Evolutionary conservation across 768 basidiomycete genomes (phyloP), one percentile per base, ranked within the genome.

Genomic region (Russula sp.): DNA sequence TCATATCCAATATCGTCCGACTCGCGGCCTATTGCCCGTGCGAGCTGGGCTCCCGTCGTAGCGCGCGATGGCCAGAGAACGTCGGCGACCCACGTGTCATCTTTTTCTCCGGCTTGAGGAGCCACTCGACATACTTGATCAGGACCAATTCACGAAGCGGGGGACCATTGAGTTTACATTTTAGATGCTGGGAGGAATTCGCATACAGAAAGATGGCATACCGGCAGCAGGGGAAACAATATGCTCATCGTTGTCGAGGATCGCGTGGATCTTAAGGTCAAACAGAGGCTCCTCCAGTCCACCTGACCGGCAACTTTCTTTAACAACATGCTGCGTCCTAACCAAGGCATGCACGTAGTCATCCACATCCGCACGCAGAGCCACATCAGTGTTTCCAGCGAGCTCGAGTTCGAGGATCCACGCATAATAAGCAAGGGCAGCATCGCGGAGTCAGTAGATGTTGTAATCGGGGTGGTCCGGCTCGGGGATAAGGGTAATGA

Each of bases 111-210:
- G 54, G 52, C 36, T n/a, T 20, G 16, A 58, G 36, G 8, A 63
- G 56, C 61, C 61, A 63, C 16, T 63, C 50, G 3, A 56, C 56
- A 38, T 63, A 63, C 51, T 63, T 63, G n/a, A 58, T 58, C 38
- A 58, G 29, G 14, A 50, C 53, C 9, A 52, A 7, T 2, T 53
- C 63, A 22, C 62, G 62, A 41, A 63, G 48, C n/a, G 58, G 58
- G 16, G 62, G 47, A 2, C 57, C 58, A 42, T 46, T 7, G 16
- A 9, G 6, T 7, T 48, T 45, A 49, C 16, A n/a, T 18, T 18
- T 18, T 16, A 29, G 35, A 41, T 14, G 42, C 29, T 1, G 20
- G 25, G 29, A 36, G 3, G 14, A 13, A 11, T 3, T 13, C 35
- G 8, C 25, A 41, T 50, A 41, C 45, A 18, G 8, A 25, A 6